Conservation (phyloP, 495 filamentous ascomycete species). For the Penicillium canescens region DNA sequence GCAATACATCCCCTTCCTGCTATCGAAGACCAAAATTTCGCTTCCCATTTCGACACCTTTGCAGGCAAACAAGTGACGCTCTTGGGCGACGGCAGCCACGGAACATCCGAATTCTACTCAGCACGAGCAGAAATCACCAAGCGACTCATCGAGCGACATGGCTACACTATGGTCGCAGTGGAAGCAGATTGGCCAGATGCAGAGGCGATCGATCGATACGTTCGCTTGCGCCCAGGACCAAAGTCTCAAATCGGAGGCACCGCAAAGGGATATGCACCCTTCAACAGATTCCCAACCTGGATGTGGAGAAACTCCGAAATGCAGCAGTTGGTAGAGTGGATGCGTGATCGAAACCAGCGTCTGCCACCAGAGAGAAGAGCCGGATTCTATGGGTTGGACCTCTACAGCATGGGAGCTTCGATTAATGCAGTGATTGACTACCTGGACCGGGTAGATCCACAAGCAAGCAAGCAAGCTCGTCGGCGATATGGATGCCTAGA, state of each 20-base stretch:
- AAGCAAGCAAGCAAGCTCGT: slow-evolving; percentile 45
- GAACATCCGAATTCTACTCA: slow-evolving; percentile 60
- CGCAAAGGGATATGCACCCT: slow-evolving; percentile 37
- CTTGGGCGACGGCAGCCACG: slow-evolving; percentile 58
- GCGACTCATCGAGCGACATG: slow-evolving; percentile 51
- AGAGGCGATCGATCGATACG: slow-evolving; percentile 57
- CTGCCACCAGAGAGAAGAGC: slow-evolving; percentile 33
- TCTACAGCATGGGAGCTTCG: slow-evolving; percentile 55
- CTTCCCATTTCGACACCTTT: slow-evolving; percentile 44
- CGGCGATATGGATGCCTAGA: slow-evolving; percentile 48
- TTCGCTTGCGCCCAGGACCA: slow-evolving; percentile 45
- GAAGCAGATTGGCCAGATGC: slow-evolving; percentile 64
- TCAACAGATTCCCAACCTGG: slow-evolving; percentile 60
- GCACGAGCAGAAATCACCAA: slow-evolving; percentile 58
- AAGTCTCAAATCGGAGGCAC: slow-evolving; percentile 31
- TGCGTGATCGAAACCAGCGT: slow-evolving; percentile 45
- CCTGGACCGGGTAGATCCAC: slow-evolving; percentile 48
- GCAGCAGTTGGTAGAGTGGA: slow-evolving; percentile 59
- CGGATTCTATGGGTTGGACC: slow-evolving; percentile 56
- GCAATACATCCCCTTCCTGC: slow-evolving; percentile 41
- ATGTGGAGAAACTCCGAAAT: slow-evolving; percentile 63
- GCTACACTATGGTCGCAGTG: slow-evolving; percentile 55
- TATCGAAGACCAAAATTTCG: slow-evolving; percentile 39
- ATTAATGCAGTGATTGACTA: slow-evolving; percentile 55
- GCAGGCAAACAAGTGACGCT: slow-evolving; percentile 48